phyloP scores from a whole-genome alignment of 2,329 filamentous ascomycete species.

The Helicocarpus griseus region DNA sequence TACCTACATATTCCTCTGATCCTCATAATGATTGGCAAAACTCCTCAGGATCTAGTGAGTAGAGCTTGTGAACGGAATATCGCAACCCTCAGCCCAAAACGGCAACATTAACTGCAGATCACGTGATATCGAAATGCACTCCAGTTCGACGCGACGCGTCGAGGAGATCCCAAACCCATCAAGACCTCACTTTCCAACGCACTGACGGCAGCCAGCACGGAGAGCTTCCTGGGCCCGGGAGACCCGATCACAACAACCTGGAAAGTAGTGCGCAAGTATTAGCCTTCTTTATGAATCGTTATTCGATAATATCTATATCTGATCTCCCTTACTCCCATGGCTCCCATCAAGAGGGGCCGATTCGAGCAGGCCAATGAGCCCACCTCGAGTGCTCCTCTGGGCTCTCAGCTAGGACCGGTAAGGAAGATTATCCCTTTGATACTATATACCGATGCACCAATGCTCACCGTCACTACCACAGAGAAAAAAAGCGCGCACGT shows the following conservation, averaged over 20 bases:
- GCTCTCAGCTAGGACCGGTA: not conserved
- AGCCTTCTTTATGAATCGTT: not conserved
- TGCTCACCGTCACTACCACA: too few relatives aligned
- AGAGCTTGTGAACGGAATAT: too few relatives aligned
- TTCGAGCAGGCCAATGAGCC: not conserved
- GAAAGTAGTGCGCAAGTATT: not conserved
- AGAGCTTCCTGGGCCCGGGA: not conserved
- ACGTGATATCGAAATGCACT: not conserved
- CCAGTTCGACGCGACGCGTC: not conserved
- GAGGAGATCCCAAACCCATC: not conserved
- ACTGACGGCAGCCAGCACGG: not conserved
- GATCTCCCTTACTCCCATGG: not conserved
- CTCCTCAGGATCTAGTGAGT: too few relatives aligned
- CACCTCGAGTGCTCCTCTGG: not conserved
- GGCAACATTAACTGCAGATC: not conserved
- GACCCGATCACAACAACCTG: too few relatives aligned
- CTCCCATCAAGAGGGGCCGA: slow-evolving; percentile 6
- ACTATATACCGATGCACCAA: too few relatives aligned
- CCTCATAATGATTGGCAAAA: too few relatives aligned
- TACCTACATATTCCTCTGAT: too few relatives aligned
- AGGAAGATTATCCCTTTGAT: not conserved
- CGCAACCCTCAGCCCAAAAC: too few relatives aligned
- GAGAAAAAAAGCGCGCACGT: slow-evolving; percentile 35
- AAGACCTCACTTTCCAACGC: not conserved
- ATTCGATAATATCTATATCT: not conserved